These are phyloP conservation scores for Epichloe coenophiala DNA, from an alignment of 2,329 filamentous ascomycete species.

Conservation along the genomic window DNA sequence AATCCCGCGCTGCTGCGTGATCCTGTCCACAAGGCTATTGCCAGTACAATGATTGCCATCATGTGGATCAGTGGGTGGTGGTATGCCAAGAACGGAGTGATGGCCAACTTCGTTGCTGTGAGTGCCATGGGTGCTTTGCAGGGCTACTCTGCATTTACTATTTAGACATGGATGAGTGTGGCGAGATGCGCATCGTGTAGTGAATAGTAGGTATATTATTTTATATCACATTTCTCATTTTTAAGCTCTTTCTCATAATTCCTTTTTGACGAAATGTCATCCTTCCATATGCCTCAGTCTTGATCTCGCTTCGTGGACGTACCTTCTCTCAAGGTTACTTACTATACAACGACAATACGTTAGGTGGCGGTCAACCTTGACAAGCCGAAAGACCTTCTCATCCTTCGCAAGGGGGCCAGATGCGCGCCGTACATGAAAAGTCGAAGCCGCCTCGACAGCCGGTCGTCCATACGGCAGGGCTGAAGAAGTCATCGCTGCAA, in stretches of 20 bases:
- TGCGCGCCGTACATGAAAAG: constrained; percentile 15
- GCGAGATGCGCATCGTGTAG: constrained; percentile 14
- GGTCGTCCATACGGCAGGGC: constrained; percentile 14
- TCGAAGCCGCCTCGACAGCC: constrained; percentile 20
- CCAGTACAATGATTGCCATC: constrained; percentile 6
- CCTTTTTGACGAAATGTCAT: too few species aligned
- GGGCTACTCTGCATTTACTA: constrained; percentile 6
- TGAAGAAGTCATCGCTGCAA: constrained; percentile 11
- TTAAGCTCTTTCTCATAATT: too few species aligned
- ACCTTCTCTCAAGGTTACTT: constrained; percentile 15
- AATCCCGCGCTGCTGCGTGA: constrained; percentile 7
- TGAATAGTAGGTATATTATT: too few species aligned
- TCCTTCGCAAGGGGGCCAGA: too few species aligned
- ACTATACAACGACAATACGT: constrained; percentile 8
- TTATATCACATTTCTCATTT: too few species aligned
- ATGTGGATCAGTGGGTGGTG: constrained; percentile 6
- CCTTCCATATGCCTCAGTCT: too few species aligned
- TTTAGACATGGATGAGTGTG: constrained; percentile 4
- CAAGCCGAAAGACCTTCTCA: too few species aligned
- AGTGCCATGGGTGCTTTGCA: constrained; percentile 6
- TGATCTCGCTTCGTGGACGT: constrained; percentile 10
- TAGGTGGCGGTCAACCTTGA: neutral
- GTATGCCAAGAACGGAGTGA: constrained; percentile 6
- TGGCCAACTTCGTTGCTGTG: constrained; percentile 4
- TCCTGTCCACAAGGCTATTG: constrained; percentile 7